These are phyloP conservation scores for Danielozyma ontarioensis DNA, from an alignment of 805 yeast genomes.

Conservation along the genomic window DNA sequence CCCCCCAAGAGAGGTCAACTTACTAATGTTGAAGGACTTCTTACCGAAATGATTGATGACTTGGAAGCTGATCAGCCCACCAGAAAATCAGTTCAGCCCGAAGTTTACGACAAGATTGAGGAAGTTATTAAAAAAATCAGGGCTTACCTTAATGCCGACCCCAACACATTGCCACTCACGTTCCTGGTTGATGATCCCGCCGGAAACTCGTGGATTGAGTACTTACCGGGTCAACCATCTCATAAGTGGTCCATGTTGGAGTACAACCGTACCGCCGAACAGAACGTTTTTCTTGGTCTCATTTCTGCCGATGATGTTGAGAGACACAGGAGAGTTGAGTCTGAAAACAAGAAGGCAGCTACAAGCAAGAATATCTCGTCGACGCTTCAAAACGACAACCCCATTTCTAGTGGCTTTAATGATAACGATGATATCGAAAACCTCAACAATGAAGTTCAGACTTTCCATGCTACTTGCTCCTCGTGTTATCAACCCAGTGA, in stretches of 20 bases:
- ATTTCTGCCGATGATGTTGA: slow-evolving; percentile 64
- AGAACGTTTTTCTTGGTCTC: slow-evolving; percentile 79
- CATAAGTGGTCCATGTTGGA: slow-evolving; percentile 88
- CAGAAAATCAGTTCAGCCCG: slow-evolving; percentile 72
- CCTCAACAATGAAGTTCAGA: slow-evolving; percentile 84
- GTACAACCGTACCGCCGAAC: slow-evolving; percentile 82
- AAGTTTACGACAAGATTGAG: slow-evolving; percentile 67
- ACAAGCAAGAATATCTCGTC: slow-evolving; percentile 29
- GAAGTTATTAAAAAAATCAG: slow-evolving; percentile 59
- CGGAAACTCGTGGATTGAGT: slow-evolving; percentile 96
- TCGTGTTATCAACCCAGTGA: slow-evolving; percentile 77
- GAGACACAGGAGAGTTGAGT: slow-evolving; percentile 42
- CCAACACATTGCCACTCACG: slow-evolving; percentile 68
- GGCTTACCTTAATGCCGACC: slow-evolving; percentile 59
- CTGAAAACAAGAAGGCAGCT: slow-evolving; percentile 37
- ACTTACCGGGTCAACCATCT: slow-evolving; percentile 75
- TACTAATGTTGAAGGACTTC: slow-evolving; percentile 86
- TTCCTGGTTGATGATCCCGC: slow-evolving; percentile 86
- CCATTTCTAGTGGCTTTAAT: slow-evolving; percentile 54
- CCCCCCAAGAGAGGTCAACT: slow-evolving; percentile 94
- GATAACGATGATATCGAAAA: slow-evolving; percentile 82
- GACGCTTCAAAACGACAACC: slow-evolving; percentile 16
- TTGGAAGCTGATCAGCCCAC: slow-evolving; percentile 74
- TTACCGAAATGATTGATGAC: slow-evolving; percentile 79
- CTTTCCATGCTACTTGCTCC: slow-evolving; percentile 89